Evolutionary conservation across 805 yeast species (phyloP), one percentile per base, ranked within the genome.

Genomic region (Wickerhamiella kurtzmanii): DNA sequence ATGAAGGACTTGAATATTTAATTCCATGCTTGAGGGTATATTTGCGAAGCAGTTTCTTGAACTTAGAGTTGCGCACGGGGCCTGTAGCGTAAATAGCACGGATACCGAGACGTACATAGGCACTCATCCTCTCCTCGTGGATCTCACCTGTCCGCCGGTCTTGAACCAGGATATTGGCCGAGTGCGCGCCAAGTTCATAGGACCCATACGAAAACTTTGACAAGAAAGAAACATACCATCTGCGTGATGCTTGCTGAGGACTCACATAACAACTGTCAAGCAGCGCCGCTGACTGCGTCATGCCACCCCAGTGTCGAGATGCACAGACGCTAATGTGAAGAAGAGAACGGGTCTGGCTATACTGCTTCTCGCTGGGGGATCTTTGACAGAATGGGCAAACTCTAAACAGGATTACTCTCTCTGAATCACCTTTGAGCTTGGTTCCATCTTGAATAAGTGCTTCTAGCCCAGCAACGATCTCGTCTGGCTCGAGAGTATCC

Each of bases 91-190:
- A 89, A 2, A 89, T 66, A 40, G 89, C 64, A 40, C 96, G 64
- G 45, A 89, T 89, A 0, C 97, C 98, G 35, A 92, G 60, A 43
- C 96, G 70, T 9, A 92, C 92, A 56, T 84, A 84, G 1, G 83
- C 76, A 48, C 88, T 80, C 83, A 92, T 89, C 57, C 86, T 86
- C 57, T 89, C 98, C 60, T 89, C 97, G 58, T 82, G 64, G n/a
- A 89, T 77, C 41, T 84, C 73, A 0, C 98, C 98, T 0, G 96
- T 80, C 16, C 74, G 69, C 50, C 98, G 71, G 61, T 92, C 96
- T 62, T 92, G 97, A 2, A 89, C 96, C 44, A 92, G 68, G 25
- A 92, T 89, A 59, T 89, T 89, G 8, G 96, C 98, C 43, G 94
- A 86, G 59, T 89, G 85, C 20, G 80, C 79, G 2, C 96, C 96